Base-by-base conservation (phyloP, 2,329 filamentous ascomycete species). In the Colletotrichum chlorophyti region DNA sequence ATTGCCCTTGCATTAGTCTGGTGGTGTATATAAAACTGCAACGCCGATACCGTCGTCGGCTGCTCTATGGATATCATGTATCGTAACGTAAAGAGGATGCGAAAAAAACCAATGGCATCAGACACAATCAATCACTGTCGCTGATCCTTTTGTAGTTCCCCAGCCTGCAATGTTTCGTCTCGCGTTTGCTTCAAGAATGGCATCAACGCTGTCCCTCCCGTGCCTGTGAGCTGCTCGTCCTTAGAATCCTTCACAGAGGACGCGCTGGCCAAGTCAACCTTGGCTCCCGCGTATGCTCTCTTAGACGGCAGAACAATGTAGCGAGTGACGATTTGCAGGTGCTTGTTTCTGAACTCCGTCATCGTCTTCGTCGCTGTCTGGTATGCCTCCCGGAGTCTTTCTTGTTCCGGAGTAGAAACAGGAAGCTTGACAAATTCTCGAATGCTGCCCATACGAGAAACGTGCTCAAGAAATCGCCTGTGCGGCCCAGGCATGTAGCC, bases 401-500 rank as follows among this genome's bases (percentile, higher is more conserved):
- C 61, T 52, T 68, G 91, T 78, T 65, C 86, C 68, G 60, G 78
- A 71, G 45, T 90, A 71, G 55, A 79, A 70, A 70, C 87, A 73
- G 65, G 78, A 69, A 61, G 68, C 70, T 82, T 68, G 75, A 84
- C 91, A 52, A 89, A 89, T 40, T 86, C 81, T 46, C 87, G 87
- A 64, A 96, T 89, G 66, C 92, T 96, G 19, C 90, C 84, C 50
- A 91, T 84, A 5, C 80, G 79, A 38, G 83, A 80, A 6, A 95
- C 83, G 43, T 90, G 82, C 52, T 88, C 81, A 1, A 98, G 79
- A 73, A 98, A 97, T 3, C 85, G 82, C 2, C 89, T 83, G 70
- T 98, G 94, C 0, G 86, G 85, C 0, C 90, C 91, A 0, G 93
- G 93, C 93, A 97, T 98, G 76, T 97, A 97, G 31, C 83, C 83